A percentile compares a stretch with the other conserved stretches of the same genome.
phyloP scores from a whole-genome alignment of 371 early-diverging fungal genomes.

The Rhizomucor miehei region DNA sequence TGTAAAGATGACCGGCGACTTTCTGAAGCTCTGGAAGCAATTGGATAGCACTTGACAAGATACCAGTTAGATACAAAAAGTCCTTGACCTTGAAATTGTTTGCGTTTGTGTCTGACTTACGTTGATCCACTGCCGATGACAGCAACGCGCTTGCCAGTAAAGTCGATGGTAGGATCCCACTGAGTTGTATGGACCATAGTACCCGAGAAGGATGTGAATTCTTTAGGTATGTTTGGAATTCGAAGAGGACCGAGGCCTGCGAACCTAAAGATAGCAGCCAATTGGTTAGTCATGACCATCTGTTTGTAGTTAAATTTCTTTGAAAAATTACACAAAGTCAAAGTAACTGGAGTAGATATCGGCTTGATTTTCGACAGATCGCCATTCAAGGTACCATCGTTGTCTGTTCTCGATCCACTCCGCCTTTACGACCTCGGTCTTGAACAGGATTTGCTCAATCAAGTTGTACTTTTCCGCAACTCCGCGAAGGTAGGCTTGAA shows the following conservation, averaged over 20 bases:
- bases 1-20: slow-evolving; percentile 37
- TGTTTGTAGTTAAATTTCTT: not conserved
- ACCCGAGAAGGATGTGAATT: slow-evolving; percentile 46
- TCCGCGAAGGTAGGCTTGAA: slow-evolving; percentile 44
- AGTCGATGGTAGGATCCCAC: slow-evolving; percentile 46
- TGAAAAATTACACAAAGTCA: slow-evolving; percentile 29
- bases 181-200: slow-evolving; percentile 46
- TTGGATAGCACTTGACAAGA: slow-evolving; percentile 44
- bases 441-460: slow-evolving; percentile 40
- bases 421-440: slow-evolving; percentile 38
- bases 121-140: slow-evolving; percentile 56
- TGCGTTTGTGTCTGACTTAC: slow-evolving; percentile 15
- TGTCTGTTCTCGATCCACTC: slow-evolving; percentile 43
- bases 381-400: slow-evolving; percentile 45
- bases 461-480: slow-evolving; percentile 51
- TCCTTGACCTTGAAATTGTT: not conserved
- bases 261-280: slow-evolving; percentile 26
- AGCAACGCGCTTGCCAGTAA: slow-evolving; percentile 49
- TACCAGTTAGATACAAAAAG: not conserved
- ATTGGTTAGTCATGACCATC: slow-evolving; percentile 8
- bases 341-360: slow-evolving; percentile 14
- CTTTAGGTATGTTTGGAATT: slow-evolving; percentile 49
- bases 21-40: slow-evolving; percentile 46
- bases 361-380: slow-evolving; percentile 4
- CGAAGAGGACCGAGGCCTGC: slow-evolving; percentile 36